Evolutionary conservation across 202 grass and related monocot genomes (phyloP), one percentile per base, ranked within the genome.

Genomic region (Schoenoplectus triqueter): DNA sequence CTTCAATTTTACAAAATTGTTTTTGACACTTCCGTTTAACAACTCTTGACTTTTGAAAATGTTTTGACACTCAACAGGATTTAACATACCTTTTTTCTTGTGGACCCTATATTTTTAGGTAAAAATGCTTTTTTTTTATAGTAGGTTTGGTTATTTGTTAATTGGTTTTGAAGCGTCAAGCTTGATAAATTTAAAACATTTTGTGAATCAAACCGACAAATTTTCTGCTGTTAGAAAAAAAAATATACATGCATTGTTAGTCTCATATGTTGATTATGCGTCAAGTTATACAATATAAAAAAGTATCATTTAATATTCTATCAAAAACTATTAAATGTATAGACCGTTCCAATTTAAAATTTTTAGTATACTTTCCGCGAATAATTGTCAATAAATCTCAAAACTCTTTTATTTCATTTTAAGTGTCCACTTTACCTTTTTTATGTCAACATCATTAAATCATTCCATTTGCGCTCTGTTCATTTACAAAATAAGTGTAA

Each of bases 1-100:
- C 89, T 94, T 88, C 55, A 85, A 69, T 73, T 60, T 31, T 64
- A 69, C 80, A 42, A 69, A 81, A 71, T 66, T 41, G 48, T 76
- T 86, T 41, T 74, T 71, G 15, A 83, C 48, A 69, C 14, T 42
- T 55, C 48, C 55, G 4, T 70, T 55, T 54, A 18, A 47, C 10
- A 64, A 50, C 44, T 73, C 31, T 73, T 73, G 15, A 19, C 1
- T 73, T 50, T n/a, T n/a, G 49, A 49, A 10, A 73, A 59, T 59
- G 0, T n/a, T 79, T 10, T 10, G n/a, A 79, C 44, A 18, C 31
- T 10, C 42, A 79, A 61, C 7, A 61, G 5, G 15, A 61, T 79
- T 61, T 45, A 79, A 14, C 6, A 60, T 45, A 44, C 31, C 13
- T 73, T 74, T 4, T 10, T 78, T 41, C 52, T 78, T 17, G 31